Evolutionary conservation across 1,284 basidiomycete genomes (phyloP).

Genomic region (Marasmius oreades): DNA sequence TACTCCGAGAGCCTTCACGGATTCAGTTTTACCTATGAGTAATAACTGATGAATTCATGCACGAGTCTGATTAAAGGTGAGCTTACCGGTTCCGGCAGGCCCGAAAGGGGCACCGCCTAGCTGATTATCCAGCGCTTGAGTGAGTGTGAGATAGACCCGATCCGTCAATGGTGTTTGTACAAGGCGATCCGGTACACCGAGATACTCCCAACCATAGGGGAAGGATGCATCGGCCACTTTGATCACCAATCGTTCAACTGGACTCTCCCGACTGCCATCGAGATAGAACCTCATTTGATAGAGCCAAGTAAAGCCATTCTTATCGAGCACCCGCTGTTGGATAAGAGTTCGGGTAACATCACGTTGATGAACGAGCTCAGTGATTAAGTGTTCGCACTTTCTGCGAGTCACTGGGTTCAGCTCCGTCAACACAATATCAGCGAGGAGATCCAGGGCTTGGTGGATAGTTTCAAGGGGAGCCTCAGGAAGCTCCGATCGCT

Average conservation of each 20-base stretch:
- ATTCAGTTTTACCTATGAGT: constrained; percentile 89
- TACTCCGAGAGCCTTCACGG: constrained; percentile 97
- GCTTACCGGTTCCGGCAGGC: constrained; percentile 91
- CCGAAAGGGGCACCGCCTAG: constrained; percentile 98
- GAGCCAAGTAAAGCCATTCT: constrained; percentile 87
- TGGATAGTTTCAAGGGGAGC: constrained; percentile 73
- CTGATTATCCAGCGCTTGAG: constrained; percentile 93
- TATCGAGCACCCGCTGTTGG: constrained; percentile 59
- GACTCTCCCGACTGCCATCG: constrained; percentile 65
- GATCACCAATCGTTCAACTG: constrained; percentile 78
- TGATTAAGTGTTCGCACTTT: constrained; percentile 99
- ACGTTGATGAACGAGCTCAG: constrained; percentile 96
- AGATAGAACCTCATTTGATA: constrained; percentile 99
- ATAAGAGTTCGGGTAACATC: constrained; percentile 88
- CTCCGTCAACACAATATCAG: constrained; percentile 93
- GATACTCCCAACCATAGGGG: constrained; percentile 98
- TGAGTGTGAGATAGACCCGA: constrained; percentile 93
- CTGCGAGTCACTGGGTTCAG: constrained; percentile 85
- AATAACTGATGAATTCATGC: constrained; percentile 5
- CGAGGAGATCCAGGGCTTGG: constrained; percentile 88
- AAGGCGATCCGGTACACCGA: constrained; percentile 94
- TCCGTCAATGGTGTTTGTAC: constrained; percentile 99
- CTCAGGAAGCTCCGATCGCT: constrained; percentile 53
- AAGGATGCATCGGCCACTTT: constrained; percentile 91
- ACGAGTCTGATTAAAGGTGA: constrained; percentile 1